Evolutionary conservation across 306 rosid genomes (phyloP).

Genomic region (Elaeagnus macrophylla): DNA sequence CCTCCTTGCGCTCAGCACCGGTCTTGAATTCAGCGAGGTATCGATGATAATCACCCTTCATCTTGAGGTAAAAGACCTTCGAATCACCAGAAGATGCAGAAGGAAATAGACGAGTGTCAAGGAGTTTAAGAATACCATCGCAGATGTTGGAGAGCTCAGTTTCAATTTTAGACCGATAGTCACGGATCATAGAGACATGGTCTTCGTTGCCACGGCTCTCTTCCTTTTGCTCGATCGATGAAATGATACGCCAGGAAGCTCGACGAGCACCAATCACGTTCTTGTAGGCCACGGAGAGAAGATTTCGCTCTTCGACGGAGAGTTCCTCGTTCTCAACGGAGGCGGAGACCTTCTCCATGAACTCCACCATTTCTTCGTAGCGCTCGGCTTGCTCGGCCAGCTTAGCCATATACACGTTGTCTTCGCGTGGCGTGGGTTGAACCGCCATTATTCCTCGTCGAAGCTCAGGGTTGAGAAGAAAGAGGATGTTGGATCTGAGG

Average conservation of each 20-base stretch:
- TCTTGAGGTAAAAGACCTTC: slow-evolving; percentile 34
- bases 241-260: slow-evolving; percentile 34
- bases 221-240: slow-evolving; percentile 42
- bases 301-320: slow-evolving; percentile 36
- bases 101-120: slow-evolving; percentile 24
- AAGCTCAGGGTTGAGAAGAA: slow-evolving; percentile 15
- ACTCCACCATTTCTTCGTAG: slow-evolving; percentile 35
- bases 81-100: slow-evolving; percentile 27
- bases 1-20: slow-evolving; percentile 25
- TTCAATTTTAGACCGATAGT: slow-evolving; percentile 26
- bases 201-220: slow-evolving; percentile 26
- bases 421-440: slow-evolving; percentile 25
- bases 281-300: slow-evolving; percentile 34
- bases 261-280: slow-evolving; percentile 32
- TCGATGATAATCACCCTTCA: slow-evolving; percentile 33
- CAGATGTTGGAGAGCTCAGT: slow-evolving; percentile 28
- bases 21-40: slow-evolving; percentile 33
- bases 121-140: slow-evolving; percentile 24
- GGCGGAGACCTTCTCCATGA: slow-evolving; percentile 16
- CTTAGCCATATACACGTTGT: slow-evolving; percentile 27
- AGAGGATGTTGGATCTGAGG: slow-evolving; percentile 10
- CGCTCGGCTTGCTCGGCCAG: slow-evolving; percentile 34
- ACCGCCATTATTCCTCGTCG: slow-evolving; percentile 49
- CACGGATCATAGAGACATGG: slow-evolving; percentile 23
- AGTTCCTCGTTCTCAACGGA: slow-evolving; percentile 13